phyloP scores from a whole-genome alignment of 2,329 filamentous ascomycete genomes.

The Talaromyces amestolkiae region DNA sequence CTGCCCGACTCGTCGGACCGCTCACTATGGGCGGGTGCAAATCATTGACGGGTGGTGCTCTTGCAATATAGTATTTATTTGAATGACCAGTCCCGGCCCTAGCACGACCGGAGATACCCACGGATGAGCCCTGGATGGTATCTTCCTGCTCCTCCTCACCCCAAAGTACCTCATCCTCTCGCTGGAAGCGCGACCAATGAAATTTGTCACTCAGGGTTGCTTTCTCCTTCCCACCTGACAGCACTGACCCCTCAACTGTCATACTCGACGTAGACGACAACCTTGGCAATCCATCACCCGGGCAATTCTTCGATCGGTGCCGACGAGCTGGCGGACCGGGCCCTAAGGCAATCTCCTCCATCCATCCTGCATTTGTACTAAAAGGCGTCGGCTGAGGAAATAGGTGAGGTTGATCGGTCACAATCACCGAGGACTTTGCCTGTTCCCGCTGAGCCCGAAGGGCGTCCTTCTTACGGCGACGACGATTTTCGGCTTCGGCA shows the following conservation, averaged over 20 bases:
- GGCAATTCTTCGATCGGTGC: conserved; percentile 58
- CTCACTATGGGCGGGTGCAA: conserved; percentile 82
- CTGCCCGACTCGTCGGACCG: conserved; percentile 65
- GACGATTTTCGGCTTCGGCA: conserved; percentile 65
- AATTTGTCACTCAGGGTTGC: conserved; percentile 57
- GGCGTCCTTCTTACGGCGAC: conserved; percentile 69
- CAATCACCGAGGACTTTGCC: conserved; percentile 56
- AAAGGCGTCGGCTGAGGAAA: conserved; percentile 78
- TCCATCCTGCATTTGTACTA: conserved; percentile 85
- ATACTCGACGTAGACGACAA: conserved; percentile 24
- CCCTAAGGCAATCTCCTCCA: conserved; percentile 79
- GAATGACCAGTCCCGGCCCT: conserved; percentile 35
- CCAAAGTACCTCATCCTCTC: conserved; percentile 86
- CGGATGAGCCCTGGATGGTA: conserved; percentile 54
- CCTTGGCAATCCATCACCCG: conserved; percentile 46
- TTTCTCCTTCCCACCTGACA: conserved; percentile 49
- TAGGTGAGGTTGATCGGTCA: conserved; percentile 65
- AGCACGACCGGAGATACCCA: conserved; percentile 46
- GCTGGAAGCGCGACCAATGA: conserved; percentile 77
- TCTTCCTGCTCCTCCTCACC: conserved; percentile 64
- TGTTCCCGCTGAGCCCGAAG: conserved; percentile 66
- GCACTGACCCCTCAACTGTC: conserved; percentile 30
- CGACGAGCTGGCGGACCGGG: conserved; percentile 68
- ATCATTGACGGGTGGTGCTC: conserved; percentile 76
- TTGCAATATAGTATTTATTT: conserved; percentile 60